Conservation (phyloP, 2,329 filamentous ascomycete species). For the Orbilia blumenaviensis region DNA sequence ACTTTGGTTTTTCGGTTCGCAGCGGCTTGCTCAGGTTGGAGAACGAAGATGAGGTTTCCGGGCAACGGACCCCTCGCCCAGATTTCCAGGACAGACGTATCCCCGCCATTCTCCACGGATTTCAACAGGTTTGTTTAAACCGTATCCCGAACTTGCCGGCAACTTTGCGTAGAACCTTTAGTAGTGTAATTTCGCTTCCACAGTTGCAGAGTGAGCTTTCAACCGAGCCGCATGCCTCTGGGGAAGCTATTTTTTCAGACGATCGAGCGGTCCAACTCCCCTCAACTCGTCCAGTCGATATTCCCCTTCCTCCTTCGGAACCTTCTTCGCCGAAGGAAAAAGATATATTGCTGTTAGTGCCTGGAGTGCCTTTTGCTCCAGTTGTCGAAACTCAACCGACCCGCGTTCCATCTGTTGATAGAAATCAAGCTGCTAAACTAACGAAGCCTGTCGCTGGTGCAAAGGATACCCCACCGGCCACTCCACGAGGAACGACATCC, state of each 20-base stretch:
- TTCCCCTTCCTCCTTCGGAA: background rate
- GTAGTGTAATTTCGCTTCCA: slow-evolving; percentile 7
- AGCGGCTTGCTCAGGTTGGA: slow-evolving; percentile 62
- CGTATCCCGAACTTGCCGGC: slow-evolving; percentile 67
- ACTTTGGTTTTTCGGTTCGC: slow-evolving; percentile 8
- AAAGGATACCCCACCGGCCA: slow-evolving; percentile 58
- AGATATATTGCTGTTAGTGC: background rate
- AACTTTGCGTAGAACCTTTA: slow-evolving; percentile 22
- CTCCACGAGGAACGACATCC: slow-evolving; percentile 58
- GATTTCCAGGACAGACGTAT: slow-evolving; percentile 94
- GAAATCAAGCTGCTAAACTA: slow-evolving; percentile 4
- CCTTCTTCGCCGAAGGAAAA: background rate
- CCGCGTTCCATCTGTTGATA: background rate
- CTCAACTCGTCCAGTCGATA: background rate
- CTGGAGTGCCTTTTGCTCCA: slow-evolving; percentile 14
- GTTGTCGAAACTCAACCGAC: background rate
- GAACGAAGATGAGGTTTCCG: slow-evolving; percentile 73
- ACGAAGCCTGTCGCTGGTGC: slow-evolving; percentile 12
- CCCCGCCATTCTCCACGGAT: slow-evolving; percentile 92
- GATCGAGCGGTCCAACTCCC: slow-evolving; percentile 6
- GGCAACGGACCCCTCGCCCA: slow-evolving; percentile 90
- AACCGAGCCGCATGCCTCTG: slow-evolving; percentile 26
- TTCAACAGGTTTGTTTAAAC: slow-evolving; percentile 97
- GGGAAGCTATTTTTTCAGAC: slow-evolving; percentile 3
- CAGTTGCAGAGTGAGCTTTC: slow-evolving; percentile 28